These are phyloP conservation scores for Coniochaeta hoffmannii DNA, from an alignment of 2,329 filamentous ascomycete species.

Conservation along the genomic window DNA sequence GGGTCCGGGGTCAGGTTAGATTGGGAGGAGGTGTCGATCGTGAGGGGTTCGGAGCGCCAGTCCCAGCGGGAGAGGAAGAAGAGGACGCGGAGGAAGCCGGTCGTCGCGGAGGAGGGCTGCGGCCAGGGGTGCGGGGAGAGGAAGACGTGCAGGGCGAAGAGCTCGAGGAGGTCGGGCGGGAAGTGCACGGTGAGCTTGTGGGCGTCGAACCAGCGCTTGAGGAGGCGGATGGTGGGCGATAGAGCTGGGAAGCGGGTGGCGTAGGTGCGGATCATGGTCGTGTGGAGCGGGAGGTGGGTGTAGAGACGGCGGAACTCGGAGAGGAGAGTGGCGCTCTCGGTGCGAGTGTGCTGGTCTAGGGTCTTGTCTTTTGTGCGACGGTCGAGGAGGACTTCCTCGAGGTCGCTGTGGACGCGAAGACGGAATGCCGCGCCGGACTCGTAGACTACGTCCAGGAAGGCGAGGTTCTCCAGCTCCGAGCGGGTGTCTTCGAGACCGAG, in stretches of 20 bases:
- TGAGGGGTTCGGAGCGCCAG: slow-evolving; percentile 76
- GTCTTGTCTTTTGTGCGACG: slow-evolving; percentile 70
- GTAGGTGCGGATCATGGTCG: slow-evolving; percentile 71
- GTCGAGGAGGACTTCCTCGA: slow-evolving; percentile 75
- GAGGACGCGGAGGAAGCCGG: slow-evolving; percentile 76
- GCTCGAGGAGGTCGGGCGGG: slow-evolving; percentile 73
- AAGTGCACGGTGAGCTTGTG: slow-evolving; percentile 77
- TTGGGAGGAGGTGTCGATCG: slow-evolving; percentile 52
- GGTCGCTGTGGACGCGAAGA: slow-evolving; percentile 79
- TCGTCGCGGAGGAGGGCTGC: slow-evolving; percentile 65
- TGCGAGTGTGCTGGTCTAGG: slow-evolving; percentile 55
- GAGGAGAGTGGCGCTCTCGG: slow-evolving; percentile 63
- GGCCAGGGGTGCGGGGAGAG: slow-evolving; percentile 75
- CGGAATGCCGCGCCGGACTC: slow-evolving; percentile 68
- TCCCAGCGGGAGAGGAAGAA: slow-evolving; percentile 82
- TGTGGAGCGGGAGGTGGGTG: slow-evolving; percentile 67
- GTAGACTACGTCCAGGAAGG: slow-evolving; percentile 76
- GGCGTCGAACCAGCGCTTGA: slow-evolving; percentile 82
- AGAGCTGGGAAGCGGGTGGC: slow-evolving; percentile 75
- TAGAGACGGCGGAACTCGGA: slow-evolving; percentile 65
- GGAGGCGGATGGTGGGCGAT: slow-evolving; percentile 73
- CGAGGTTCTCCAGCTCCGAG: slow-evolving; percentile 63
- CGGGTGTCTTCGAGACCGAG: slow-evolving; percentile 75
- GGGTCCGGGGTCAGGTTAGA: not conserved
- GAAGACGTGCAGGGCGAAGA: slow-evolving; percentile 73